phyloP scores from a whole-genome alignment of 192 early-diverging fungal species.

The Podila horticola region DNA sequence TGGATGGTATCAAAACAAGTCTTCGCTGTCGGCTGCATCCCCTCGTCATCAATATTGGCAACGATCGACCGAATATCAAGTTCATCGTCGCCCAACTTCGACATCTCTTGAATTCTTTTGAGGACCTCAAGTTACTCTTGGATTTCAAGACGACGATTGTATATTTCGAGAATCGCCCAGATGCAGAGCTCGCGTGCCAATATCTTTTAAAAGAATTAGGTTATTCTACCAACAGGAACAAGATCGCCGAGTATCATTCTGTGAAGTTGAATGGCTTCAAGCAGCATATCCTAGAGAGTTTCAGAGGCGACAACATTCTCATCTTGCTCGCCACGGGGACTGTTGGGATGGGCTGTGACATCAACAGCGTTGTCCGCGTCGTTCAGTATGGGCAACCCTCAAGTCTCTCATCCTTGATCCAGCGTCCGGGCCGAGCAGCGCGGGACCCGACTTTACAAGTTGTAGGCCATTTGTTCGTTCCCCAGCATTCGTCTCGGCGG shows the following conservation, averaged over 20 bases:
- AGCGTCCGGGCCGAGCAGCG: conserved; percentile 18
- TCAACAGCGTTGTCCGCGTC: conserved; percentile 20
- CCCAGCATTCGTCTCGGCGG: not conserved
- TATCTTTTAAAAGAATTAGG: no score
- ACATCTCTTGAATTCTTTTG: not conserved
- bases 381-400: conserved; percentile 12
- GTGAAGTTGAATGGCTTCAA: not conserved
- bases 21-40: not conserved
- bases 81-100: not conserved
- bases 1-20: not conserved
- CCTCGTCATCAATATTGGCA: not conserved
- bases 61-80: not conserved
- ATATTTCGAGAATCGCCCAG: not conserved
- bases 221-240: not conserved
- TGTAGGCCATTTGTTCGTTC: conserved; percentile 4
- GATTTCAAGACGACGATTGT: not conserved
- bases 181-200: not conserved
- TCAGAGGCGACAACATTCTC: not conserved
- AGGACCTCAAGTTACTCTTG: not conserved
- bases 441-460: conserved; percentile 2
- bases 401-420: conserved; percentile 11
- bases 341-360: conserved; percentile 25
- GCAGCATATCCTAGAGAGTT: not conserved
- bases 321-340: not conserved
- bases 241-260: not conserved